Evolutionary conservation across 495 filamentous ascomycete genomes (phyloP), one percentile per base, ranked within the genome.

Genomic region (Aspergillus saccharolyticus): DNA sequence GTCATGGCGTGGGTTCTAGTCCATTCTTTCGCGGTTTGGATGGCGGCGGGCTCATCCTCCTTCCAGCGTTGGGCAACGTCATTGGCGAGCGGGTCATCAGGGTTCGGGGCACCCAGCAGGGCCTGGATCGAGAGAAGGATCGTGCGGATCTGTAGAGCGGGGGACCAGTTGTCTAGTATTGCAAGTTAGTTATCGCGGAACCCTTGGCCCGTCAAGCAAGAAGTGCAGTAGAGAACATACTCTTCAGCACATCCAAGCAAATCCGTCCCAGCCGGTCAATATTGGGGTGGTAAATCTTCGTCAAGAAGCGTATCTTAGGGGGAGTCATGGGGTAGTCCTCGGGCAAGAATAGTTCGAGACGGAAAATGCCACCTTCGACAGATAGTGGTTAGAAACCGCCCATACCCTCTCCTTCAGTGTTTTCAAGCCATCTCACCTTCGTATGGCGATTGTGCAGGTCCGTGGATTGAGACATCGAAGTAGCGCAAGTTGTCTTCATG

Each of bases 251-350:
- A 72, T 99, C 94, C 52, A 99, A 71, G 71, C 94, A 99, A 70
- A 99, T 99, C 24, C 94, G 87, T 47, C 94, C 94, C 0, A 97
- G 83, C 73, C 94, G 93, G 69, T 99, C 94, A 59, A 99, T 97
- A 70, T 99, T 99, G 30, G 94, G 94, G 68, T 99, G 94, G 71
- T 96, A 99, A 71, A 99, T 99, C 74, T 96, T 96, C 61, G 94
- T 99, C 18, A 99, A 75, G 74, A 99, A 99, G 42, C 94, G 88
- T 61, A 99, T 96, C 78, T 97, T 96, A 14, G 94, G 94, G 24
- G 94, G 94, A 33, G 90, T 95, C 94, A 99, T 99, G 10, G 94
- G 94, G 67, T 99, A 99, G 74, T 99, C 94, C 66, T 99, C 94
- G 33, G 94, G 95, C n/a, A 99, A 80, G 75, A 99, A 99, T 8